A percentile compares a stretch with the other conserved stretches of the same genome.
Conservation (phyloP, 164 flowering plant species). For the Pachysandra terminalis region DNA sequence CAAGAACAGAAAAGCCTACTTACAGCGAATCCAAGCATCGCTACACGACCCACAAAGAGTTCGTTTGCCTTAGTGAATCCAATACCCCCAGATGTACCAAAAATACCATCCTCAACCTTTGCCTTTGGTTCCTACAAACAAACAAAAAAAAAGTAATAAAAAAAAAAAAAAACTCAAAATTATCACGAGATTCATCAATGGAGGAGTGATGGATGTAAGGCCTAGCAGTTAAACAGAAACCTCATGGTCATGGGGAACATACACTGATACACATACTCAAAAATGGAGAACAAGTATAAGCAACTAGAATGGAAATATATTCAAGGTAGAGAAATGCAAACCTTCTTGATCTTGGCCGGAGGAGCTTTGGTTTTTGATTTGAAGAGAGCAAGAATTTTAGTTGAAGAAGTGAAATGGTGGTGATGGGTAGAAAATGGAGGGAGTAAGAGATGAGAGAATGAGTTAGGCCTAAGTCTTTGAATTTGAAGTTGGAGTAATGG, state of each 20-base stretch:
- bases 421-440: slow-evolving; percentile 18
- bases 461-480: slow-evolving; percentile 38
- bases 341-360: slow-evolving; percentile 62
- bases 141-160: no score
- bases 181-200: no score
- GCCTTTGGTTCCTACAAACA: slow-evolving; percentile 38
- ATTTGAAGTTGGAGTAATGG: slow-evolving; percentile 34
- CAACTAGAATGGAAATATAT: slow-evolving; percentile 1
- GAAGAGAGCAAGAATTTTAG: slow-evolving; percentile 63
- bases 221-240: no score
- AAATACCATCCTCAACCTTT: slow-evolving; percentile 86
- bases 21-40: slow-evolving; percentile 97
- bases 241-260: no score
- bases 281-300: not conserved
- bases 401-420: slow-evolving; percentile 22
- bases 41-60: slow-evolving; percentile 97
- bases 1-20: slow-evolving; percentile 22
- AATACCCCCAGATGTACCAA: slow-evolving; percentile 96
- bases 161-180: no score
- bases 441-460: slow-evolving; percentile 42
- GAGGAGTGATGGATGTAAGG: no score
- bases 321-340: slow-evolving; percentile 4
- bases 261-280: no score
- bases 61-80: slow-evolving; percentile 97
- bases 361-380: slow-evolving; percentile 81